Evolutionary conservation across 176 grass and related monocot species (phyloP).

Genomic region (Coix lacrymajobi): DNA sequence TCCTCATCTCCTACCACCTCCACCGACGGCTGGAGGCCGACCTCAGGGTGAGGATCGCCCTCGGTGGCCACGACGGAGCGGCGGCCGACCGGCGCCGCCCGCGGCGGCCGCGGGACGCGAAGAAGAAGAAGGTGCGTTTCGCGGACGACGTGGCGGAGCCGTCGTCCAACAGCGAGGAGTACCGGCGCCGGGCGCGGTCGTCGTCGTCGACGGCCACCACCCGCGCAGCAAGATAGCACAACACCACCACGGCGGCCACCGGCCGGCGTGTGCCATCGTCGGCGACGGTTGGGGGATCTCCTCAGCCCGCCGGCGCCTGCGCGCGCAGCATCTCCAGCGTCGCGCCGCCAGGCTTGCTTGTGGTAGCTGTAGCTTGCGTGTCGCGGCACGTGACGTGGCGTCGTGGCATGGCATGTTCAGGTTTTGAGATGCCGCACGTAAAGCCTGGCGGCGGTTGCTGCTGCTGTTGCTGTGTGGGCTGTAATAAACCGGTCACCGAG

Average conservation of each 20-base stretch:
- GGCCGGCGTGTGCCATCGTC: no score
- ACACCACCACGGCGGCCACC: no score
- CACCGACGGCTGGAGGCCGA: conserved; percentile 46
- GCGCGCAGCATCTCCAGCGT: no score
- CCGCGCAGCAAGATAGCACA: neutral
- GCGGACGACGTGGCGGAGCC: conserved; percentile 60
- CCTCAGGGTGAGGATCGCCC: conserved; percentile 8
- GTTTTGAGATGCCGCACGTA: neutral
- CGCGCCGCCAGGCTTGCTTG: neutral
- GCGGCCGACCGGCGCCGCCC: neutral
- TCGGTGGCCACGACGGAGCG: neutral
- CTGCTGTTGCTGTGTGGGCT: neutral
- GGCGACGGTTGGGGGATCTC: no score
- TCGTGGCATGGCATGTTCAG: neutral
- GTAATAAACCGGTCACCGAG: neutral
- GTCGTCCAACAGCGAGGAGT: conserved; percentile 50
- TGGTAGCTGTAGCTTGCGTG: neutral
- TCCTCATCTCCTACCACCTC: conserved; percentile 42
- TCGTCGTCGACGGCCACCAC: neutral
- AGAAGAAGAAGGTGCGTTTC: conserved; percentile 73
- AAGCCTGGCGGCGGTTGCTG: neutral
- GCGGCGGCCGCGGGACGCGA: neutral
- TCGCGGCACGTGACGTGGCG: neutral
- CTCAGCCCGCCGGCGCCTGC: no score
- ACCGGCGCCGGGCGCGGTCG: conserved; percentile 22